Evolutionary conservation across 768 basidiomycete genomes (phyloP), one percentile per base, ranked within the genome.

Genomic region (Podaxis carcinomalis): DNA sequence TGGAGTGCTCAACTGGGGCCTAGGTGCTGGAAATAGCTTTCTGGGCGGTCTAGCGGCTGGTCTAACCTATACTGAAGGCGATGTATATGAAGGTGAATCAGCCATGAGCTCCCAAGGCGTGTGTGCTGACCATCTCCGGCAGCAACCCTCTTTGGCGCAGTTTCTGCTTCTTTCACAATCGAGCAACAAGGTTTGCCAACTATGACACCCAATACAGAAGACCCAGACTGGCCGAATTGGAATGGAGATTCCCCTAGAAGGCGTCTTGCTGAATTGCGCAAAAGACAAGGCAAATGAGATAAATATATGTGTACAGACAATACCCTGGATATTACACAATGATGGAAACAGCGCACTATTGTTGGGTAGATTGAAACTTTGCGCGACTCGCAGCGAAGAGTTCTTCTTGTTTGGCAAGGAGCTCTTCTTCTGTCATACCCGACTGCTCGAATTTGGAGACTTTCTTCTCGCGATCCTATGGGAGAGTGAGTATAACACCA

Each of bases 351-450:
- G 53, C 58, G 64, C 65, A 65, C 73, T 74, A 82, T 73, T 81
- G 83, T 69, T 83, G 84, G 5, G 78, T 78, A 62, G 86, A 85
- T 68, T 87, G 83, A 70, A 83, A 92, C 76, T 83, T 90, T 40
- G 89, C 90, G 65, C 91, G 85, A 72, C 92, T 93, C 49, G 88
- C 88, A n/a, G 95, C 95, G 68, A 99, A 98, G 25, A 99, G 78
- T 65, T 85, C 84, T 71, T 98, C 92, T 74, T 99, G 97, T 70
- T 89, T 83, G 61, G 85, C 88, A 37, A 89, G 75, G 28, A 98
- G 83, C 68, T 99, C 93, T 71, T 94, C 96, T 68, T 93, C 88
- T 6, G 93, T 90, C 76, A 97, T 76, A 40, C 95, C 96, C 46
- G 90, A 92, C 66, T 88, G 84, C 65, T 93, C 89, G 66, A 90